Base-by-base conservation (phyloP, 768 basidiomycete species). In the Collybia nuda region DNA sequence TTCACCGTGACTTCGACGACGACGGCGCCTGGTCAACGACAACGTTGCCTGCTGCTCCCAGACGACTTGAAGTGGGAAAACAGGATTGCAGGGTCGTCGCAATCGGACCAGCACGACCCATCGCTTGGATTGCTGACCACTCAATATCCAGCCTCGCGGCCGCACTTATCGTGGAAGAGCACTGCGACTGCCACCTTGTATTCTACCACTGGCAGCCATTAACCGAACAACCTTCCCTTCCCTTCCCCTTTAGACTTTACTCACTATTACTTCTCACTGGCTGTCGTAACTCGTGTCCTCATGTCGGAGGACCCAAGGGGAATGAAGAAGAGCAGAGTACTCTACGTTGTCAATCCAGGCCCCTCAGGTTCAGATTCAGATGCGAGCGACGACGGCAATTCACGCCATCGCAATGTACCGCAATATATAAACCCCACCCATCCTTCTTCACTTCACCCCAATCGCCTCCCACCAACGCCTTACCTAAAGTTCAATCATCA, bases 271-370 rank as follows among this genome's bases (percentile, higher is more conserved):
- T 50, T 41, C 28, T 44, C 45, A n/a, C 29, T 22, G 35, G 18
- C 29, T 22, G 19, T 41, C 44, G 52, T 43, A 52, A 46, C 50
- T 19, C 53, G 52, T 47, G 18, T 52, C 44, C 52, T 60, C 54
- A 86, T 86, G 85, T 81, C 84, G 52, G 86, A 87, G 71, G 81
- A 82, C 63, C 62, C 75, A 49, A 71, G 77, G 56, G 61, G 57
- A 18, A 38, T 72, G 71, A 53, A 75, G 66, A 58, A 50, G 47
- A 47, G 56, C 51, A 54, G 73, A 52, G 66, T 80, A 48, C 76
- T 85, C 38, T 76, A 79, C 63, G 74, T 89, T 56, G 75, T 78
- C 53, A 88, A 88, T 62, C 85, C 84, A 5, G 12, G 9, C 32
- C 32, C 32, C 32, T 32, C 32, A 1, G 72, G 78, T 60, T 75